These are phyloP conservation scores for Thelonectria blattea DNA, from an alignment of 2,329 filamentous ascomycete genomes.

Conservation along the genomic window DNA sequence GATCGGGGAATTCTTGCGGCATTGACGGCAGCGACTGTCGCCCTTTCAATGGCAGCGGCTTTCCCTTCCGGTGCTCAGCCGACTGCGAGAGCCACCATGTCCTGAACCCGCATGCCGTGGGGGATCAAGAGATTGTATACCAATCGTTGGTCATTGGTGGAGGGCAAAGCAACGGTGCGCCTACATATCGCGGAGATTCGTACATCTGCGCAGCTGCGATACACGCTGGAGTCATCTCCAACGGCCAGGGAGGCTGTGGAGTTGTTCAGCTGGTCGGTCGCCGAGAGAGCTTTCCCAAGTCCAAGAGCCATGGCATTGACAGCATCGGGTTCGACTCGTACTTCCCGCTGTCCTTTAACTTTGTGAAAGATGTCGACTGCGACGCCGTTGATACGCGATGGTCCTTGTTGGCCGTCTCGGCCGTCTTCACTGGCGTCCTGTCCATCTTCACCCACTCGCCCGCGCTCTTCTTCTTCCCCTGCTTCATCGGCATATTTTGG, in stretches of 20 bases:
- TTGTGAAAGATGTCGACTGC: slow-evolving; percentile 69
- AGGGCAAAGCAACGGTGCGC: slow-evolving; percentile 45
- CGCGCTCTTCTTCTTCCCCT: slow-evolving; percentile 81
- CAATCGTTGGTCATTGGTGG: slow-evolving; percentile 72
- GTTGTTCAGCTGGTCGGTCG: slow-evolving; percentile 77
- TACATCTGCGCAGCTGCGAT: slow-evolving; percentile 87
- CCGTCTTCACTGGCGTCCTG: slow-evolving; percentile 77
- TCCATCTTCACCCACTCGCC: slow-evolving; percentile 84
- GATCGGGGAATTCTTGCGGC: slow-evolving; percentile 72
- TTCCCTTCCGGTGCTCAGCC: slow-evolving; percentile 77
- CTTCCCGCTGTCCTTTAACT: slow-evolving; percentile 87
- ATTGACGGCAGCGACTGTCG: slow-evolving; percentile 76
- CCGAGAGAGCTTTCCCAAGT: slow-evolving; percentile 66
- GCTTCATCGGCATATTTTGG: slow-evolving; percentile 84
- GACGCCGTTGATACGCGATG: slow-evolving; percentile 80
- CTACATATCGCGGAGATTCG: slow-evolving; percentile 85
- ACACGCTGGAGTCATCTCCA: slow-evolving; percentile 78
- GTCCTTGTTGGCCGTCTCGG: slow-evolving; percentile 80
- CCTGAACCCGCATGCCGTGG: slow-evolving; percentile 77
- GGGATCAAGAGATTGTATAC: slow-evolving; percentile 70
- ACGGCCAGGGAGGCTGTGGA: slow-evolving; percentile 78
- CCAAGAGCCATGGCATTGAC: slow-evolving; percentile 73
- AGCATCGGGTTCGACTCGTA: slow-evolving; percentile 84
- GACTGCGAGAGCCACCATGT: slow-evolving; percentile 71
- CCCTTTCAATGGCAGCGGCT: slow-evolving; percentile 72